These are phyloP conservation scores for Coemansia sp. DNA, from an alignment of 192 early-diverging fungal genomes.

Conservation along the genomic window DNA sequence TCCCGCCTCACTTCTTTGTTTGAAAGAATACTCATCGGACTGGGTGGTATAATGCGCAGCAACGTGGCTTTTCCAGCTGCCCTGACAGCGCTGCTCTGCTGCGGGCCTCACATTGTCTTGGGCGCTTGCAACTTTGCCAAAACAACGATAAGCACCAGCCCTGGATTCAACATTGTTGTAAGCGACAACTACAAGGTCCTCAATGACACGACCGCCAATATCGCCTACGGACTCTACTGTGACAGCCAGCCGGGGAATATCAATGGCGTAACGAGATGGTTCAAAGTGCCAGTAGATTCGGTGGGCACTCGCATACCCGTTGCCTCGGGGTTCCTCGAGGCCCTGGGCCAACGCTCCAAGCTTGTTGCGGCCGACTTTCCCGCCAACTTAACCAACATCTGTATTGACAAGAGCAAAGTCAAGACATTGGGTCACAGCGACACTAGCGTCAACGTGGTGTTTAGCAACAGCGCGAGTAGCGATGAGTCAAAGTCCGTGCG, in stretches of 20 bases:
- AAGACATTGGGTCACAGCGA: slow-evolving; percentile 6
- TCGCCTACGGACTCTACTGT: slow-evolving; percentile 49
- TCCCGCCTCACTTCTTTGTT: neutral
- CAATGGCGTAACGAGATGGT: slow-evolving; percentile 42
- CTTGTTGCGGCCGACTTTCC: slow-evolving; percentile 22
- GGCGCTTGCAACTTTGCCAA: slow-evolving; percentile 39
- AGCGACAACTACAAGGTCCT: slow-evolving; percentile 52
- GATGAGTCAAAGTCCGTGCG: slow-evolving; percentile 34
- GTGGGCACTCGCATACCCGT: slow-evolving; percentile 35
- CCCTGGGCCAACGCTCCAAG: slow-evolving; percentile 19
- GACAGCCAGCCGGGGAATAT: slow-evolving; percentile 32
- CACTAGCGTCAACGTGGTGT: slow-evolving; percentile 23
- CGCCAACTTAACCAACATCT: slow-evolving; percentile 37
- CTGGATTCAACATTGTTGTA: slow-evolving; percentile 46
- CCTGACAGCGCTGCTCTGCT: neutral
- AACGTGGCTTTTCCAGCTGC: neutral
- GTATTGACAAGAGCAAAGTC: slow-evolving; percentile 31
- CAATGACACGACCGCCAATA: slow-evolving; percentile 25
- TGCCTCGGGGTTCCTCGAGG: slow-evolving; percentile 49
- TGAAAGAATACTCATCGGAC: neutral
- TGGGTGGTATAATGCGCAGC: slow-evolving; percentile 18
- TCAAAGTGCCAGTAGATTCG: slow-evolving; percentile 41
- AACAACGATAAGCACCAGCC: slow-evolving; percentile 20
- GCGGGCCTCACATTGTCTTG: neutral
- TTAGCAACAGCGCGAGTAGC: slow-evolving; percentile 25